Conservation (phyloP, 108 stramenopile species). For the Chaetoceros tenuissimus region DNA sequence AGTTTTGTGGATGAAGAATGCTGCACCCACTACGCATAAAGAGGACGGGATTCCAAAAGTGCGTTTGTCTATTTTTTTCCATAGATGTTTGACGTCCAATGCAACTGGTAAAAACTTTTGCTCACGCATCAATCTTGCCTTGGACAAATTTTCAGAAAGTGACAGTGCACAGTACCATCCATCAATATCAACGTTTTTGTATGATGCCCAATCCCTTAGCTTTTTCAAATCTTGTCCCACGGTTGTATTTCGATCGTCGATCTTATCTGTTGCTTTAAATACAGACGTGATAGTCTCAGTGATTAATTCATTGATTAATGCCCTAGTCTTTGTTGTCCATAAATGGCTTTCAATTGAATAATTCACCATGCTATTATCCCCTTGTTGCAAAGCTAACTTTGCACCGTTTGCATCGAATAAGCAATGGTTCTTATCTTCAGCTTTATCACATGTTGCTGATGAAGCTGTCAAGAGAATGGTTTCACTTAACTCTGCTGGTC, state of each 20-base stretch:
- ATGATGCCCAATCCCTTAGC: conserved; percentile 27
- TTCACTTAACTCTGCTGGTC: conserved; percentile 47
- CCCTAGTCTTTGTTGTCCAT: conserved; percentile 20
- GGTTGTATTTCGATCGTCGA: conserved; percentile 1
- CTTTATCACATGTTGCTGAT: not conserved
- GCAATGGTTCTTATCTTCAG: not conserved
- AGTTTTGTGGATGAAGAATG: conserved; percentile 39
- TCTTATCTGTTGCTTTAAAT: not conserved
- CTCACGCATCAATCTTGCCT: conserved; percentile 23
- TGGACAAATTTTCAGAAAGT: conserved; percentile 25
- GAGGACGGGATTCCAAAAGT: conserved; percentile 63
- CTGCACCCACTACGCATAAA: conserved; percentile 28
- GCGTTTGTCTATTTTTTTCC: conserved; percentile 49
- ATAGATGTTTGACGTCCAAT: conserved; percentile 1
- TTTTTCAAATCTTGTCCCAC: conserved; percentile 11
- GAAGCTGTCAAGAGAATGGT: not conserved
- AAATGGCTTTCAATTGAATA: conserved; percentile 16
- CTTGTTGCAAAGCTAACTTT: not conserved
- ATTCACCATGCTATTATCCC: conserved; percentile 2
- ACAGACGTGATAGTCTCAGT: conserved; percentile 11
- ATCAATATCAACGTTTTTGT: conserved; percentile 13
- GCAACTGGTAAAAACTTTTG: conserved; percentile 20
- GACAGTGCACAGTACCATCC: conserved; percentile 18
- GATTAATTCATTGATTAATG: conserved; percentile 16
- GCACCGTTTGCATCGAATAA: not conserved